A percentile compares a stretch with the other conserved stretches of the same genome.
phyloP scores from a whole-genome alignment of 164 flowering plant species.

The Chimonanthus salicifolius region DNA sequence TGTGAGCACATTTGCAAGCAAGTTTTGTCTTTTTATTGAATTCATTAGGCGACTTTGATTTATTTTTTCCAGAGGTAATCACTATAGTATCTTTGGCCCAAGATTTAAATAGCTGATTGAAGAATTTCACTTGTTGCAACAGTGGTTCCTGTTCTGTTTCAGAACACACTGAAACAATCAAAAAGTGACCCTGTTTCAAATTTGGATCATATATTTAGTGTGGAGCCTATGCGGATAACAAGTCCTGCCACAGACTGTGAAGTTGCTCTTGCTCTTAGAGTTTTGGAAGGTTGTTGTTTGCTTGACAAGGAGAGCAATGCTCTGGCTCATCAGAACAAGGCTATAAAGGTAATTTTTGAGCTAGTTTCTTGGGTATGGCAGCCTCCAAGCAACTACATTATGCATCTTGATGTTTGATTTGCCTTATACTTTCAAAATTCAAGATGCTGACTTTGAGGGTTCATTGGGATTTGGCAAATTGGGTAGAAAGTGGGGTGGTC shows the following conservation, averaged over 20 bases:
- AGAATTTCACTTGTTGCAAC: conserved; percentile 15
- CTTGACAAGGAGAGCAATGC: conserved; percentile 59
- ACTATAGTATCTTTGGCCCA: too few species aligned
- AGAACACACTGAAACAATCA: conserved; percentile 56
- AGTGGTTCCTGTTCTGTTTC: conserved; percentile 92
- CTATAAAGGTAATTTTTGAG: conserved; percentile 41
- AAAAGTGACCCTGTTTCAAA: conserved; percentile 47
- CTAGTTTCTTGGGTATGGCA: not conserved
- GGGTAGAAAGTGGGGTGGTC: too few species aligned
- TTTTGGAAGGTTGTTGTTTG: conserved; percentile 93
- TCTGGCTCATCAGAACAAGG: conserved; percentile 66
- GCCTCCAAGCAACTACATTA: not conserved
- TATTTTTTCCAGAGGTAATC: too few species aligned
- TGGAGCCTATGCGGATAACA: conserved; percentile 73
- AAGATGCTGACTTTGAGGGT: not conserved
- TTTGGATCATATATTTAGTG: conserved; percentile 68
- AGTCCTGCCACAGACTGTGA: conserved; percentile 88
- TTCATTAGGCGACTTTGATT: conserved; percentile 1
- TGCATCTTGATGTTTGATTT: not conserved
- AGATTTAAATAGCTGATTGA: conserved; percentile 4
- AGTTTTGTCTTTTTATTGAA: not conserved
- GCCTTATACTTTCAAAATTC: not conserved
- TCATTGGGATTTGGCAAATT: not conserved
- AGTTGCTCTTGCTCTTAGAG: conserved; percentile 88
- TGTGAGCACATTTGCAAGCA: not conserved